Evolutionary conservation across 768 basidiomycete species (phyloP).

Genomic region (Melanogaster broomeanus): DNA sequence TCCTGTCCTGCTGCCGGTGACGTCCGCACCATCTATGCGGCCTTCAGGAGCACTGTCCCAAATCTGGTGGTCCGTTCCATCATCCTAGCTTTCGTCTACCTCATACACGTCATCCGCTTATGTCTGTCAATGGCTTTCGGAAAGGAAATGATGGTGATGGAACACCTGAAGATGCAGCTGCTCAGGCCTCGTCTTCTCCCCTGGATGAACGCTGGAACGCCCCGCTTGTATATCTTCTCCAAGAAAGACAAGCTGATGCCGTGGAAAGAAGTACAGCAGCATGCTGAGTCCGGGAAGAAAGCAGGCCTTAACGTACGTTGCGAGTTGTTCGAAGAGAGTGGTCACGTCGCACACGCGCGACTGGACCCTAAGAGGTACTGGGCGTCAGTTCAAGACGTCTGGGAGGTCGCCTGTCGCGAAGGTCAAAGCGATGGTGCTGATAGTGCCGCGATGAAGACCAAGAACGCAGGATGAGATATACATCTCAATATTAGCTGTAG

Average conservation of each 20-base stretch:
- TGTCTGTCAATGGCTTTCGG: constrained; percentile 15
- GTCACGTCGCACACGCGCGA: constrained; percentile 37
- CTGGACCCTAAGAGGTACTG: constrained; percentile 31
- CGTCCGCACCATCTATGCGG: constrained; percentile 18
- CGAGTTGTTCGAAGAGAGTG: constrained; percentile 35
- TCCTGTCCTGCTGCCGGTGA: constrained; percentile 17
- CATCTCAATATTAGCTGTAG: background rate
- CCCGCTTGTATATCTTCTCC: constrained; percentile 39
- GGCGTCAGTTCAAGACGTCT: constrained; percentile 21
- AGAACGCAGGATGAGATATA: background rate
- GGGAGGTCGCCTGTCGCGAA: constrained; percentile 16
- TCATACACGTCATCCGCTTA: constrained; percentile 13
- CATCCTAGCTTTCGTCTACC: constrained; percentile 12
- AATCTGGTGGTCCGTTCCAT: constrained; percentile 20
- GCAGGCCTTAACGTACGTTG: constrained; percentile 26
- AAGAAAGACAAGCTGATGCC: constrained; percentile 32
- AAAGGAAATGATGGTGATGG: constrained; percentile 6
- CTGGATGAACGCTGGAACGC: constrained; percentile 32
- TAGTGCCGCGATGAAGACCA: too few species aligned
- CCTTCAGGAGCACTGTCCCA: constrained; percentile 21
- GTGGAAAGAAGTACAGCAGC: constrained; percentile 24
- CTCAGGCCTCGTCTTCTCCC: constrained; percentile 29
- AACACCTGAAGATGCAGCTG: constrained; percentile 10
- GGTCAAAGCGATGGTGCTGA: background rate
- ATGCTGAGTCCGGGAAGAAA: constrained; percentile 24